Percentiles rank a stretch among this genome's conserved stretches.
Evolutionary conservation across 768 basidiomycete species (phyloP).

Genomic region (Mycena alexandri): DNA sequence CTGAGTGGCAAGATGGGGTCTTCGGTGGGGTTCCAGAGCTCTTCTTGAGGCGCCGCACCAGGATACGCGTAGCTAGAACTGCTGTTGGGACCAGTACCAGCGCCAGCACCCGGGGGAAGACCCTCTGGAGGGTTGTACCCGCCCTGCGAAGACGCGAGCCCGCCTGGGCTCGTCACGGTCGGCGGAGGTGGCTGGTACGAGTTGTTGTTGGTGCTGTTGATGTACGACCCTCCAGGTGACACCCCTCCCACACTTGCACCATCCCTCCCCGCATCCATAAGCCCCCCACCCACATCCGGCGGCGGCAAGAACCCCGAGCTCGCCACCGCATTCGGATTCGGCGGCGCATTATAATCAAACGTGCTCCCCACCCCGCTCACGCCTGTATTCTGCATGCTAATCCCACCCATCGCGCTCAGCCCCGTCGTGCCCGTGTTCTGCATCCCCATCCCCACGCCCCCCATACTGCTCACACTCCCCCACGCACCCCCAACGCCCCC

Average conservation of each 20-base stretch:
- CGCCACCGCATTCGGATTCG: neutral
- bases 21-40: conserved; percentile 40
- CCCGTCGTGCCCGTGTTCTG: conserved; percentile 19
- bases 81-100: no score
- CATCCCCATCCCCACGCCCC: conserved; percentile 8
- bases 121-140: neutral
- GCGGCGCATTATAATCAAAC: neutral
- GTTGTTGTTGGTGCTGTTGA: neutral
- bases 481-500: neutral
- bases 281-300: conserved; percentile 26
- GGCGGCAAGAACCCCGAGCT: conserved; percentile 32
- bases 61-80: no score
- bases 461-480: conserved; percentile 9
- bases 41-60: no score
- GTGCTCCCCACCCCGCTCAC: neutral
- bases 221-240: conserved; percentile 1
- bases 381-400: conserved; percentile 30
- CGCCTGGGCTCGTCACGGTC: no score
- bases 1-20: conserved; percentile 56
- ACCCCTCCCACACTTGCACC: neutral
- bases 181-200: no score
- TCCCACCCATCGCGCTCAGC: neutral
- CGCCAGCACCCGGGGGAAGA: neutral
- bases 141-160: neutral
- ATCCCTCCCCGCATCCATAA: conserved; percentile 19